Evolutionary conservation across 2,329 filamentous ascomycete species (phyloP).

Genomic region (Aspergillus proliferans): DNA sequence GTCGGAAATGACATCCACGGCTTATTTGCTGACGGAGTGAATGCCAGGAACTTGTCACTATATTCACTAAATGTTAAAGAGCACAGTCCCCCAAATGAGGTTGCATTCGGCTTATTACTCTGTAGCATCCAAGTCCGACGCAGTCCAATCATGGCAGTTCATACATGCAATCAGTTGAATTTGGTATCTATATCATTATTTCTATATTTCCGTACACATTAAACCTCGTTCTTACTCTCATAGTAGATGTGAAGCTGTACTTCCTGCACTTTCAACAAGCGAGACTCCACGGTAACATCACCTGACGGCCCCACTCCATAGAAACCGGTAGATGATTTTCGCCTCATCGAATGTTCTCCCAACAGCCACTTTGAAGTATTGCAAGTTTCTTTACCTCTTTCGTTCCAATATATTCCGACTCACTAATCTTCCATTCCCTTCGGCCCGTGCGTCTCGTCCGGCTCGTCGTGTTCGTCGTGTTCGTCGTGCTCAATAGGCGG

Average conservation of each 20-base stretch:
- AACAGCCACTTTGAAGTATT: no score
- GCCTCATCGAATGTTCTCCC: neutral
- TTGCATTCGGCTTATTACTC: no score
- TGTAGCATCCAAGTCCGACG: neutral
- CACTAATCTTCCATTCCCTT: neutral
- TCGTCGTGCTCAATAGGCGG: neutral
- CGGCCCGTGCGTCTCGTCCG: neutral
- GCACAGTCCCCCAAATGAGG: no score
- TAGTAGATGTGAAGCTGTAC: no score
- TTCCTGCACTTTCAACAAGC: neutral
- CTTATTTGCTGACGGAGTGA: neutral
- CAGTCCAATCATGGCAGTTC: neutral
- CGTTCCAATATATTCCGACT: neutral
- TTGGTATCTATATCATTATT: neutral
- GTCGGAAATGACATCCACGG: neutral
- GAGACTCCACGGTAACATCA: neutral
- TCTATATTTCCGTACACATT: neutral
- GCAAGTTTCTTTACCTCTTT: neutral
- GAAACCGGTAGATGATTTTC: neutral
- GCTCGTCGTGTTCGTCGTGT: neutral
- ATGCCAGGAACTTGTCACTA: no score
- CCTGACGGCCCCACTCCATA: neutral
- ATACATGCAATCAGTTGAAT: neutral
- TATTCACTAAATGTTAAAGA: no score
- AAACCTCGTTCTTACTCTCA: neutral